A percentile compares a stretch with the other conserved stretches of the same genome.
Evolutionary conservation across 257 asterid genomes (phyloP).

Genomic region (Solanum sejunctum): DNA sequence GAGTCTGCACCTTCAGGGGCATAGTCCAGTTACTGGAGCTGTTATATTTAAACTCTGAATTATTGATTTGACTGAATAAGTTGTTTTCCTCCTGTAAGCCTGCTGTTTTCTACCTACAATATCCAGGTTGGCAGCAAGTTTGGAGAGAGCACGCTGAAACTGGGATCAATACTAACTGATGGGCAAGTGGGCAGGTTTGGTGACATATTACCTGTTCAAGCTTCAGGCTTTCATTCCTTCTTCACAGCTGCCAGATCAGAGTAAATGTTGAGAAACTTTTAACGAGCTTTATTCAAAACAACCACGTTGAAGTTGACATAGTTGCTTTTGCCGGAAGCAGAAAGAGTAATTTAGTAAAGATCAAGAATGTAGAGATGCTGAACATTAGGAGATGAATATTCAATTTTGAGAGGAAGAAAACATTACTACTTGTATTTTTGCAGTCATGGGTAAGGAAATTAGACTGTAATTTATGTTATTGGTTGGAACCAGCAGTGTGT

Average conservation of each 20-base stretch:
- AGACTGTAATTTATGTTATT: background rate
- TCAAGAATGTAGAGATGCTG: background rate
- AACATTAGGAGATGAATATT: background rate
- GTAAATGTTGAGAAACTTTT: background rate
- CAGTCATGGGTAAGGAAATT: background rate
- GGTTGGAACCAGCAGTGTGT: background rate
- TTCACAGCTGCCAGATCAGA: slow-evolving; percentile 73
- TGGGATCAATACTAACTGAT: slow-evolving; percentile 86
- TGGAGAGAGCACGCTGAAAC: slow-evolving; percentile 89
- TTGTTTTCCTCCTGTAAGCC: background rate
- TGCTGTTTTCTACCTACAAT: background rate
- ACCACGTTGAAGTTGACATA: background rate
- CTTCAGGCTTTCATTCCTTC: slow-evolving; percentile 95
- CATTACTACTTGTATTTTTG: background rate
- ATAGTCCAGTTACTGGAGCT: background rate
- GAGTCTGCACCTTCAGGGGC: background rate
- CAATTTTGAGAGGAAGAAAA: background rate
- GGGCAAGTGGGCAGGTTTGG: slow-evolving; percentile 99
- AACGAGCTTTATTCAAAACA: background rate
- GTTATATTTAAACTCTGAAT: background rate
- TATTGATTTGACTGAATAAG: background rate
- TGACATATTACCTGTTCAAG: slow-evolving; percentile 93
- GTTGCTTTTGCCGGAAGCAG: background rate
- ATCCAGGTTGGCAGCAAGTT: slow-evolving; percentile 94
- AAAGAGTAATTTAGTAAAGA: background rate